Percentiles rank a stretch among this genome's conserved stretches.
phyloP scores from a whole-genome alignment of 441 rosid species.

The Hypseocharis bilobata region DNA sequence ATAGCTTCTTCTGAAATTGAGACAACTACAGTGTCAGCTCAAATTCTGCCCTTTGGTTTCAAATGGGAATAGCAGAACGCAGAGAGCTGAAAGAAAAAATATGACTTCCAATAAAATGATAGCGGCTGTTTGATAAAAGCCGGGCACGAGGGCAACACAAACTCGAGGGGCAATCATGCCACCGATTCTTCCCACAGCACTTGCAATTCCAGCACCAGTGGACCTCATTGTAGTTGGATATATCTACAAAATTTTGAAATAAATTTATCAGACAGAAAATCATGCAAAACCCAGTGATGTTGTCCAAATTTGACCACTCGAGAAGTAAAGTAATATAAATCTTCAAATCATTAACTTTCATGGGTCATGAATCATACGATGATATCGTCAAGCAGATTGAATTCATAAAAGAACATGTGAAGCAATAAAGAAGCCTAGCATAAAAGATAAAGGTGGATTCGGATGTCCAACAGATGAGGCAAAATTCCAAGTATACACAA shows the following conservation, averaged over 20 bases:
- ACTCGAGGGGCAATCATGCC: slow-evolving; percentile 3
- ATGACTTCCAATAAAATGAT: not conserved
- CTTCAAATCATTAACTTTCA: too few relatives aligned
- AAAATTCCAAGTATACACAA: not conserved
- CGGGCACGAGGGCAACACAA: not conserved
- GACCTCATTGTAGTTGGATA: not conserved
- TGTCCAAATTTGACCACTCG: too few relatives aligned
- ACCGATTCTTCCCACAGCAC: not conserved
- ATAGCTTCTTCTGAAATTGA: too few relatives aligned
- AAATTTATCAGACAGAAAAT: too few relatives aligned
- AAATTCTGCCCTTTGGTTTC: not conserved
- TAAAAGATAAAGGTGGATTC: too few relatives aligned
- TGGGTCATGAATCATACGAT: too few relatives aligned
- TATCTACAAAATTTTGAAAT: not conserved
- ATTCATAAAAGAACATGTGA: too few relatives aligned
- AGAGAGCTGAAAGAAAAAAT: not conserved
- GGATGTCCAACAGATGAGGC: not conserved
- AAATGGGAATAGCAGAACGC: not conserved
- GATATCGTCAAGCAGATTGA: too few relatives aligned
- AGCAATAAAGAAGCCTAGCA: too few relatives aligned
- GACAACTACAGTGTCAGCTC: too few relatives aligned
- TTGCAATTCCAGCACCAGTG: not conserved
- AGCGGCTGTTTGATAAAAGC: not conserved
- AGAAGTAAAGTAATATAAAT: too few relatives aligned
- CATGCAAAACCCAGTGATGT: too few relatives aligned